These are phyloP conservation scores for Glycine tomentella DNA, from an alignment of 306 rosid genomes.

Conservation along the genomic window DNA sequence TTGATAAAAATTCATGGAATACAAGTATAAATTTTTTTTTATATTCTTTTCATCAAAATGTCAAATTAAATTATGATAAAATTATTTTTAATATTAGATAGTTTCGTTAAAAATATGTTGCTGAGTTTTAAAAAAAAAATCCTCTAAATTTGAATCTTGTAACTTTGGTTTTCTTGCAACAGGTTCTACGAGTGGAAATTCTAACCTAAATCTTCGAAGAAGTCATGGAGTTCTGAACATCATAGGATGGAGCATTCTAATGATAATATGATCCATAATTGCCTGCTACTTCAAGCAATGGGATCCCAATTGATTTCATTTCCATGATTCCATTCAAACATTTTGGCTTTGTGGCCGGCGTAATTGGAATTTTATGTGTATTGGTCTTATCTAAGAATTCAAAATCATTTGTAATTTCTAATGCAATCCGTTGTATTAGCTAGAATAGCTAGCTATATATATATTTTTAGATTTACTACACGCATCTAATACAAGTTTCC, in stretches of 20 bases:
- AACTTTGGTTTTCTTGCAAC: neutral
- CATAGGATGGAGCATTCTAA: conserved; percentile 42
- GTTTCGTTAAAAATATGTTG: too few species aligned
- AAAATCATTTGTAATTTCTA: conserved; percentile 15
- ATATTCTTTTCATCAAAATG: too few species aligned
- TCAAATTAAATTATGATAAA: too few species aligned
- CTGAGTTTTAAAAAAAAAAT: too few species aligned
- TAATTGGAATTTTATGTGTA: conserved; percentile 41
- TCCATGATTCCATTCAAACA: conserved; percentile 48
- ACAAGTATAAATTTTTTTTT: too few species aligned
- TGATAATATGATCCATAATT: conserved; percentile 45
- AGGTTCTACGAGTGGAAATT: neutral
- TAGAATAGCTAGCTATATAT: too few species aligned
- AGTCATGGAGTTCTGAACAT: conserved; percentile 48
- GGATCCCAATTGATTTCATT: conserved; percentile 54
- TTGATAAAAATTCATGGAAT: too few species aligned
- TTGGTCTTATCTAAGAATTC: conserved; percentile 9
- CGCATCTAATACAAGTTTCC: neutral
- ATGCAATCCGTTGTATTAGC: too few species aligned
- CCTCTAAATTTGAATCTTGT: neutral
- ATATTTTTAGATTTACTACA: too few species aligned
- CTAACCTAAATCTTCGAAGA: conserved; percentile 26
- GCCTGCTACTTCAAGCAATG: conserved; percentile 45
- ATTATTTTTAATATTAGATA: too few species aligned
- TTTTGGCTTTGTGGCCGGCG: conserved; percentile 34